Evolutionary conservation across 345 rosid species (phyloP), one percentile per base, ranked within the genome.

Genomic region (Populus davidiana): DNA sequence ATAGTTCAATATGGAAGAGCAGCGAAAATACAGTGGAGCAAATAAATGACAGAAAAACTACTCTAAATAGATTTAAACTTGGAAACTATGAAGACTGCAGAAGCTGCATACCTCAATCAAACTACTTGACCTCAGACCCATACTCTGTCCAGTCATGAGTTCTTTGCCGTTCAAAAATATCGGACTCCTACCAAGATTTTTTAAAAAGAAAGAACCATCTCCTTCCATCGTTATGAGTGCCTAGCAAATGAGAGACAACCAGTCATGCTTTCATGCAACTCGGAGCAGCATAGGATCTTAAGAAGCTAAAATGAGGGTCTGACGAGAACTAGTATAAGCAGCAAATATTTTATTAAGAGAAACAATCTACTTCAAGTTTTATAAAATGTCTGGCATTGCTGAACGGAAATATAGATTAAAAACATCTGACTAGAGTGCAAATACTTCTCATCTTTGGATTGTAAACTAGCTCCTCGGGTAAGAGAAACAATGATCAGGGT

Each of bases 181-280:
- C 20, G 85, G 79, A 80, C 72, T 80, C 86, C 84, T 91, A 67
- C 93, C 94, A 33, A 93, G 89, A 85, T 93, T 93, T 87, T 83
- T 89, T 75, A 91, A 67, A 71, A 79, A 49, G 85, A 93, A 90
- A 36, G 90, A 88, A 67, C 94, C 93, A 69, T 89, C 75, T 73
- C 78, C 74, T 73, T 88, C 92, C 87, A 93, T 82, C 86, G 81
- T 91, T 73, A 93, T 83, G 70, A 90, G 70, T 27, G 96, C 97
- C 96, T 93, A 79, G 38, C 76, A 80, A 77, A 74, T 18, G 69
- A 56, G 8, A 25, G 75, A 70, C 13, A 18, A 36, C 36, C 61
- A 31, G 56, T 79, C 73, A 78, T 77, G 56, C 68, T 73, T 36
- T 47, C 31, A 36, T n/a, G 63, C 63, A 68, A 76, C 44, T 69